Conservation (phyloP, 2,329 filamentous ascomycete genomes). For the Capronia americana region DNA sequence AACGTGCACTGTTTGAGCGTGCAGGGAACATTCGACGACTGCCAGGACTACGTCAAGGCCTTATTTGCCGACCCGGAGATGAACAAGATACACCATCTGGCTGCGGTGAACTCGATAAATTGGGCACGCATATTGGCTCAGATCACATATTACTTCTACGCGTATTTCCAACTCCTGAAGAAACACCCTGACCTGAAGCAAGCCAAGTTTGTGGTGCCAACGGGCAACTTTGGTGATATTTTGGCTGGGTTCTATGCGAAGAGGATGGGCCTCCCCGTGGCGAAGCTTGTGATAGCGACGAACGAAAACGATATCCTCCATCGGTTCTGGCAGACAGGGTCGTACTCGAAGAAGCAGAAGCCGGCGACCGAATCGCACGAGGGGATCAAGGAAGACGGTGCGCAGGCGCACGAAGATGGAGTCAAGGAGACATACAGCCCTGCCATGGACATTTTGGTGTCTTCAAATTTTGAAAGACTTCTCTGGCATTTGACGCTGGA, state of each 20-base stretch:
- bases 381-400: constrained; percentile 57
- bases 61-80: constrained; percentile 85
- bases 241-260: constrained; percentile 87
- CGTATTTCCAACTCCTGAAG: constrained; percentile 82
- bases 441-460: constrained; percentile 97
- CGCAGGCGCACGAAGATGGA: constrained; percentile 69
- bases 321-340: constrained; percentile 85
- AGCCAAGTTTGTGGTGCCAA: constrained; percentile 87
- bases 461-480: constrained; percentile 93
- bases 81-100: constrained; percentile 82
- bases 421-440: constrained; percentile 92
- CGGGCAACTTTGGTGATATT: constrained; percentile 96
- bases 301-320: constrained; percentile 98
- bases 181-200: constrained; percentile 61
- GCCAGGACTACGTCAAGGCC: constrained; percentile 93
- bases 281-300: constrained; percentile 89
- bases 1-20: constrained; percentile 95
- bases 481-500: constrained; percentile 91
- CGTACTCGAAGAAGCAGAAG: constrained; percentile 85
- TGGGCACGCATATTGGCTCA: constrained; percentile 94
- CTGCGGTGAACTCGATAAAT: constrained; percentile 96
- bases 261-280: constrained; percentile 80
- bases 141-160: constrained; percentile 95
- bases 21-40: constrained; percentile 92
- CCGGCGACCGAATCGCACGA: constrained; percentile 37